Percentiles rank a stretch among this genome's conserved stretches.
These are phyloP conservation scores for Postia placenta DNA, from an alignment of 768 basidiomycete species.

Conservation along the genomic window DNA sequence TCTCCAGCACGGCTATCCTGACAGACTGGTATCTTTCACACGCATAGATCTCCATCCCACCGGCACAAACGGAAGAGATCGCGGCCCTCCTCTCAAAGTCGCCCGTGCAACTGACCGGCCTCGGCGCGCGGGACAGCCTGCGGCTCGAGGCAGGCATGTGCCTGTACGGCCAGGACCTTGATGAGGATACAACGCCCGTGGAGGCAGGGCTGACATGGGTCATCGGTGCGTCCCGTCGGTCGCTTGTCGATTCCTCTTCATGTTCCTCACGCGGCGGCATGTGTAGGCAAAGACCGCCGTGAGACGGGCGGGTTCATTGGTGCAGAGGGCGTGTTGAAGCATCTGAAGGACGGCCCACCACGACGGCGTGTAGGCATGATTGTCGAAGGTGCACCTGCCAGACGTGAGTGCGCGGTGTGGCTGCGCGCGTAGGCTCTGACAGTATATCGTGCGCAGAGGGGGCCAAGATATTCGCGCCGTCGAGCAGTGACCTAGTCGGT, in stretches of 20 bases:
- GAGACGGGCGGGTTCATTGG: slow-evolving; percentile 74
- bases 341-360: slow-evolving; percentile 75
- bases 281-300: slow-evolving; percentile 74
- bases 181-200: slow-evolving; percentile 79
- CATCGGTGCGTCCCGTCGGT: slow-evolving; percentile 52
- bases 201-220: slow-evolving; percentile 94
- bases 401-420: slow-evolving; percentile 64
- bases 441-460: slow-evolving; percentile 48
- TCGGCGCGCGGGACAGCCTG: slow-evolving; percentile 91
- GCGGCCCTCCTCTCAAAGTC: slow-evolving; percentile 56
- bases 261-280: background rate
- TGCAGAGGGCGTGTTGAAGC: slow-evolving; percentile 60
- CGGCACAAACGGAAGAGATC: slow-evolving; percentile 64
- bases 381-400: slow-evolving; percentile 80
- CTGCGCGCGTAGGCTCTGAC: too few species aligned
- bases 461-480: slow-evolving; percentile 61
- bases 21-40: too few species aligned
- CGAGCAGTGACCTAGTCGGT: slow-evolving; percentile 57
- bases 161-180: slow-evolving; percentile 90
- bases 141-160: slow-evolving; percentile 96
- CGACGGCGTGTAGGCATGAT: slow-evolving; percentile 77
- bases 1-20: too few species aligned
- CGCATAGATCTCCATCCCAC: slow-evolving; percentile 80
- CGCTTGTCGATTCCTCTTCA: background rate
- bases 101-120: slow-evolving; percentile 77